Base-by-base conservation (phyloP, 768 basidiomycete genomes). In the Panus rudis region DNA sequence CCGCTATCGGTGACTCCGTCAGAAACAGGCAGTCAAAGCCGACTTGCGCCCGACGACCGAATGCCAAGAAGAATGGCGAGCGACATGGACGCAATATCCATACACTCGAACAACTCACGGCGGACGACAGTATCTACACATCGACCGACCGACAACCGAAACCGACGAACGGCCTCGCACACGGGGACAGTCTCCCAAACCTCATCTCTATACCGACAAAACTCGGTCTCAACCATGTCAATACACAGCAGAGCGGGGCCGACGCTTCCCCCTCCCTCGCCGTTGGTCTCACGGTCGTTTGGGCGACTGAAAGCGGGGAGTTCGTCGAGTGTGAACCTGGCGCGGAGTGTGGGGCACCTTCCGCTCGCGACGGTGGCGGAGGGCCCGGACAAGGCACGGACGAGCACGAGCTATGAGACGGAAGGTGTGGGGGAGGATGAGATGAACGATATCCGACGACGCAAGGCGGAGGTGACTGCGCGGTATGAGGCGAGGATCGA, bases 401-500 rank as follows among this genome's bases (percentile, higher is more conserved):
- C n/a, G 19, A 38, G 45, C 23, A 39, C 41, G 32, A 38, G 52
- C 14, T 26, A 48, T 41, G 40, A 51, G 45, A 38, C 44, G 24
- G 47, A 48, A 37, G 49, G 40, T 42, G 62, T 61, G 41, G 72
- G 70, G 40, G 52, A 53, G 11, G 67, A 70, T 21, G 84, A 86
- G 63, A 69, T 87, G 67, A 69, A 70, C 12, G 84, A 86, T 42
- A 80, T 91, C 45, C 75, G 81, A 42, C 60, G 75, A 48, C 71
- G 84, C 49, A 68, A 84, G 27, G 78, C 75, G 42, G 86, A 88
- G 53, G 84, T 91, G 23, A 73, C 71, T 25, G 68, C 65, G 50
- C 74, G 86, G 51, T 91, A 91, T 54, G 81, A 84, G 43, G 74
- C 74, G 25, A 78, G 87, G 37, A 59, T 91, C 55, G 86, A 88